These are phyloP conservation scores for Geosmithia putterillii DNA, from an alignment of 2,329 filamentous ascomycete genomes.

Conservation along the genomic window DNA sequence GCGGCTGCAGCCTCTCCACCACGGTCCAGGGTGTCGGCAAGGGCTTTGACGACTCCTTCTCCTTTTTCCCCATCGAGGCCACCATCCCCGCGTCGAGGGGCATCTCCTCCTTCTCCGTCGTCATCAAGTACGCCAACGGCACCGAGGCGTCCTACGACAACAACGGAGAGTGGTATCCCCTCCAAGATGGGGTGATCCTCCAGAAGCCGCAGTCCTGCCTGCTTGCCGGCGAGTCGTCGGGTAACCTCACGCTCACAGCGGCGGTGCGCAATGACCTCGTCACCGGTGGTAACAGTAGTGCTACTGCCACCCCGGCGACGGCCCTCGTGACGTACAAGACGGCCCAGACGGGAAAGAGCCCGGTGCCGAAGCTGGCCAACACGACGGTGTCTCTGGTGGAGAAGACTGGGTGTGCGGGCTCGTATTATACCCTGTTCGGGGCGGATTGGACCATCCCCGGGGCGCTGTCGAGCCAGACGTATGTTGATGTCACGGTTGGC, in stretches of 20 bases:
- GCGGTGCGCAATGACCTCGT: constrained; percentile 36
- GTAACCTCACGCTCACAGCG: constrained; percentile 30
- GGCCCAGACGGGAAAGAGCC: constrained; percentile 23
- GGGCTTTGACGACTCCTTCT: constrained; percentile 50
- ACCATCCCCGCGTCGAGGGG: constrained; percentile 44
- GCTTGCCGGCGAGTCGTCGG: constrained; percentile 20
- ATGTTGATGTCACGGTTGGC: constrained; percentile 30
- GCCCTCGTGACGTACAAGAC: constrained; percentile 31
- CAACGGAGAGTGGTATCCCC: constrained; percentile 41
- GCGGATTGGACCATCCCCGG: constrained; percentile 29
- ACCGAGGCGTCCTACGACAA: constrained; percentile 36
- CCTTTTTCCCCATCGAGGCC: constrained; percentile 34
- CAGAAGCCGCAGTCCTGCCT: constrained; percentile 47
- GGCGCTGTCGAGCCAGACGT: constrained; percentile 28
- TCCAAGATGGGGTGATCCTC: constrained; percentile 42
- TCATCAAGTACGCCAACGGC: constrained; percentile 35
- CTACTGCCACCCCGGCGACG: no score
- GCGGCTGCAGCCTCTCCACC: constrained; percentile 30
- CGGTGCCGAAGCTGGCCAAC: constrained; percentile 26
- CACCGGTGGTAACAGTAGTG: no score
- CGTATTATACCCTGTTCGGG: constrained; percentile 38
- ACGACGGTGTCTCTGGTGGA: constrained; percentile 24
- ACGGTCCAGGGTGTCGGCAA: constrained; percentile 32
- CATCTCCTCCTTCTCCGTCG: constrained; percentile 48
- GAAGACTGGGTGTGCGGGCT: constrained; percentile 29